Percentiles rank a stretch among this genome's conserved stretches.
phyloP scores from a whole-genome alignment of 1,284 basidiomycete genomes.

The Xerocomus nothofagi region DNA sequence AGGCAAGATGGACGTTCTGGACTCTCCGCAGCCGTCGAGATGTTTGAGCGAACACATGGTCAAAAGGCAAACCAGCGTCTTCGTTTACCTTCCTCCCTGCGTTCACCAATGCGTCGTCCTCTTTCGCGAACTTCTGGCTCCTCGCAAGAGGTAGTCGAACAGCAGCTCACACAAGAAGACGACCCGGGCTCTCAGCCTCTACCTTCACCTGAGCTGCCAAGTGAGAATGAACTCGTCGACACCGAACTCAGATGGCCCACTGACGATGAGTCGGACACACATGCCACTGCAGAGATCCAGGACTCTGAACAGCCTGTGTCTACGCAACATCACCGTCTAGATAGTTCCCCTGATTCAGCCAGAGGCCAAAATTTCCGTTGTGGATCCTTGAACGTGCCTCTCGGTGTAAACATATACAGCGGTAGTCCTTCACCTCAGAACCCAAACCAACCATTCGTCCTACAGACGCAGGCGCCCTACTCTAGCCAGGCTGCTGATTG shows the following conservation, averaged over 20 bases:
- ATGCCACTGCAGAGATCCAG: not conserved
- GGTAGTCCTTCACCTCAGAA: conserved; percentile 2
- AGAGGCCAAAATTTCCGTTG: conserved; percentile 20
- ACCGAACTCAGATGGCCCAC: conserved; percentile 32
- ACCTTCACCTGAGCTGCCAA: not conserved
- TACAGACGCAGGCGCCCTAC: conserved; percentile 56
- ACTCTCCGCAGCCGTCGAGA: conserved; percentile 21
- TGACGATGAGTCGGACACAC: conserved; percentile 20
- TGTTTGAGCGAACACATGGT: conserved; percentile 18
- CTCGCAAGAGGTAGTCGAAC: conserved; percentile 35
- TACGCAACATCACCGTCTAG: not conserved
- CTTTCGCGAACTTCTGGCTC: conserved; percentile 26
- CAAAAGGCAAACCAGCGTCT: conserved; percentile 8
- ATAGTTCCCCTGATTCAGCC: conserved; percentile 1
- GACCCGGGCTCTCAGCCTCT: conserved; percentile 3
- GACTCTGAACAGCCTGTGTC: not conserved
- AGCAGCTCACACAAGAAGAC: conserved; percentile 33
- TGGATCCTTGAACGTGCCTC: conserved; percentile 26
- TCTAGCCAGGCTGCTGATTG: conserved; percentile 39
- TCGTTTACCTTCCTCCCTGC: conserved; percentile 2
- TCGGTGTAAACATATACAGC: not conserved
- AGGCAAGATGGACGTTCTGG: conserved; percentile 5
- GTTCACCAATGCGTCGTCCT: conserved; percentile 10
- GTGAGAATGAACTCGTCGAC: conserved; percentile 12
- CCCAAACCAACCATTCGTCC: conserved; percentile 26